phyloP scores from a whole-genome alignment of 2,329 filamentous ascomycete species.

The Paradendryphiella salina region DNA sequence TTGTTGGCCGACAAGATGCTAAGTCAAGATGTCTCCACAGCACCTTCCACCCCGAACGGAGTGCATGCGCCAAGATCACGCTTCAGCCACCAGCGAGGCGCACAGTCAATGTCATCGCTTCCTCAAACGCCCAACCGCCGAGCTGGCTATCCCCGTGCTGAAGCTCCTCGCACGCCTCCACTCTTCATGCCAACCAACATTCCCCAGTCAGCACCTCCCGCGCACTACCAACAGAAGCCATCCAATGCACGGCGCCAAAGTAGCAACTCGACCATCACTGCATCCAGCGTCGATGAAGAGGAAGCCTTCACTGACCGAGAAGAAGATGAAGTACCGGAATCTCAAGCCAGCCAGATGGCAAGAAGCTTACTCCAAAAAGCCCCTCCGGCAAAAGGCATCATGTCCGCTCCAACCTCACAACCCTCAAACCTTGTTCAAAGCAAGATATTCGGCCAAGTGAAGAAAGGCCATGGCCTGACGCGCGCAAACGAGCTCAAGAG shows the following conservation, averaged over 20 bases:
- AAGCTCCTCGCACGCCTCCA: conserved; percentile 58
- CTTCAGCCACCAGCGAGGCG: conserved; percentile 70
- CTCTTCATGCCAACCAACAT: conserved; percentile 36
- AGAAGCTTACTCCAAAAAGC: conserved; percentile 71
- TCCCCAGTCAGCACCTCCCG: conserved; percentile 50
- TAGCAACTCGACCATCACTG: conserved; percentile 62
- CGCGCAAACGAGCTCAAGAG: conserved; percentile 40
- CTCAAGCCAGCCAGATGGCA: conserved; percentile 76
- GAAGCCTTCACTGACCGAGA: conserved; percentile 62
- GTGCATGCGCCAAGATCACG: conserved; percentile 53
- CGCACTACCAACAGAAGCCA: conserved; percentile 40
- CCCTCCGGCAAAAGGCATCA: conserved; percentile 46
- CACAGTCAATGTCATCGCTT: conserved; percentile 82
- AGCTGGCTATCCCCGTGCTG: conserved; percentile 60
- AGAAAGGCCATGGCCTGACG: conserved; percentile 54
- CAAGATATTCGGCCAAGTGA: conserved; percentile 65
- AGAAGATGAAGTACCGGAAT: conserved; percentile 70
- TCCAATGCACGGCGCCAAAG: conserved; percentile 61
- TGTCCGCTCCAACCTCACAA: conserved; percentile 39
- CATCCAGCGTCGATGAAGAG: conserved; percentile 48
- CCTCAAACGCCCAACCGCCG: conserved; percentile 71
- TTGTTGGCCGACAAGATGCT: conserved; percentile 74
- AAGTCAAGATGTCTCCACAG: conserved; percentile 74
- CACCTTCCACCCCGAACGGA: conserved; percentile 70
- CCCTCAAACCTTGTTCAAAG: conserved; percentile 55